A percentile compares a stretch with the other conserved stretches of the same genome.
These are phyloP conservation scores for Epichloe sp. DNA, from an alignment of 2,329 filamentous ascomycete species.

Conservation along the genomic window DNA sequence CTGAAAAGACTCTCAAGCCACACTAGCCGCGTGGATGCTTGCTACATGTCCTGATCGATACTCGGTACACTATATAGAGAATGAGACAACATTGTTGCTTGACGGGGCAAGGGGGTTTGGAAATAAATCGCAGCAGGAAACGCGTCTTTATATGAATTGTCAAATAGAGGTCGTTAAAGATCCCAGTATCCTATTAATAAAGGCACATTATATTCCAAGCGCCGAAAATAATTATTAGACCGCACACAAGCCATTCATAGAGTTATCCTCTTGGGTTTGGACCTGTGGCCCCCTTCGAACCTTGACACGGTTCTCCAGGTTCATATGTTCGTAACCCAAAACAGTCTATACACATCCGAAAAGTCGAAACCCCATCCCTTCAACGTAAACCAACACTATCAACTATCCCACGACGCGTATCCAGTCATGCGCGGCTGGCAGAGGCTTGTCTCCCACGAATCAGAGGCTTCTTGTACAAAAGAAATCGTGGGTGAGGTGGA, in stretches of 20 bases:
- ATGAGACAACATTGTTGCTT: no score
- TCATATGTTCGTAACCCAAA: slow-evolving; percentile 23
- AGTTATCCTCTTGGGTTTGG: slow-evolving; percentile 2
- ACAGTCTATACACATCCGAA: slow-evolving; percentile 23
- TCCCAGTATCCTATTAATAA: slow-evolving; percentile 14
- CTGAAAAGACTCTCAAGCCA: no score
- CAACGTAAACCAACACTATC: slow-evolving; percentile 16
- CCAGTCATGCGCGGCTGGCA: slow-evolving; percentile 26
- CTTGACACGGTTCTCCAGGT: neutral
- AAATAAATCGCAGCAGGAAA: slow-evolving; percentile 5
- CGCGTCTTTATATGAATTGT: slow-evolving; percentile 10
- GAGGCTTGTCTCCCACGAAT: slow-evolving; percentile 22
- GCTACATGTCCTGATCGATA: no score
- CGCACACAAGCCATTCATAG: slow-evolving; percentile 4
- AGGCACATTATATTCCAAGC: slow-evolving; percentile 20
- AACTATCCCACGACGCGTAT: slow-evolving; percentile 16
- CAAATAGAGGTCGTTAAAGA: slow-evolving; percentile 13
- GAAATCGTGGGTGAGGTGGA: slow-evolving; percentile 27
- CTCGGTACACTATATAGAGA: no score
- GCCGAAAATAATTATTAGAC: slow-evolving; percentile 4
- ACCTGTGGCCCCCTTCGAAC: slow-evolving; percentile 1
- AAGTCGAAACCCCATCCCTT: slow-evolving; percentile 10
- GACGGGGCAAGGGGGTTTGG: no score
- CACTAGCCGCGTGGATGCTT: no score
- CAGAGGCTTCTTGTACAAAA: slow-evolving; percentile 24